Conservation (phyloP, 2,329 filamentous ascomycete species). For the Alternaria solani region DNA sequence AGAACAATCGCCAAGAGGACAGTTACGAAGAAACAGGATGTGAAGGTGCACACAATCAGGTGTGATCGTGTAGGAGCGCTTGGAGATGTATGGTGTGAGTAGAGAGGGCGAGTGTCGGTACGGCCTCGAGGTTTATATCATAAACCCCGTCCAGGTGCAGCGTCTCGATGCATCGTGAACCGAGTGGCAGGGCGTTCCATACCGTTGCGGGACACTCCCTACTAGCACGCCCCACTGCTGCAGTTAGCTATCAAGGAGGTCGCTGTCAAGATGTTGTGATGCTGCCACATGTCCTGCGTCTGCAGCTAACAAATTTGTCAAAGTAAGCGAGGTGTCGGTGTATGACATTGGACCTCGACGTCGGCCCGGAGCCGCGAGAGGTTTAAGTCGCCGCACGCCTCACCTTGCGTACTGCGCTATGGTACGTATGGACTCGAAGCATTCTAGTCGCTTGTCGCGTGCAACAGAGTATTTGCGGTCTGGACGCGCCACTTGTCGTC, state of each 20-base stretch:
- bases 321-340: conserved; percentile 37
- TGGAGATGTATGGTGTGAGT: conserved; percentile 22
- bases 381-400: conserved; percentile 40
- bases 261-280: conserved; percentile 45
- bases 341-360: conserved; percentile 40
- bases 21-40: conserved; percentile 12
- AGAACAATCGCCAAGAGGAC: conserved; percentile 15
- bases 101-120: conserved; percentile 28
- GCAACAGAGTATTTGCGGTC: conserved; percentile 35
- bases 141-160: conserved; percentile 29
- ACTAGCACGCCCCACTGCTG: conserved; percentile 46
- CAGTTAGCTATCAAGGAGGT: conserved; percentile 47
- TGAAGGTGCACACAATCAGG: conserved; percentile 23
- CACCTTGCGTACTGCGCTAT: conserved; percentile 33
- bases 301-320: conserved; percentile 47
- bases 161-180: conserved; percentile 36
- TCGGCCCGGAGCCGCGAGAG: conserved; percentile 42
- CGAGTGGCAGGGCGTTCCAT: conserved; percentile 41
- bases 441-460: conserved; percentile 32
- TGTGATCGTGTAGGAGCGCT: conserved; percentile 15
- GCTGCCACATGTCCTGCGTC: conserved; percentile 52
- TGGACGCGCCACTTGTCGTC: conserved; percentile 37
- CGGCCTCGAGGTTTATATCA: conserved; percentile 45
- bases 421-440: conserved; percentile 23
- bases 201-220: conserved; percentile 42